Conservation (phyloP, 805 yeast genomes). For the Starmerella tilneyi region DNA sequence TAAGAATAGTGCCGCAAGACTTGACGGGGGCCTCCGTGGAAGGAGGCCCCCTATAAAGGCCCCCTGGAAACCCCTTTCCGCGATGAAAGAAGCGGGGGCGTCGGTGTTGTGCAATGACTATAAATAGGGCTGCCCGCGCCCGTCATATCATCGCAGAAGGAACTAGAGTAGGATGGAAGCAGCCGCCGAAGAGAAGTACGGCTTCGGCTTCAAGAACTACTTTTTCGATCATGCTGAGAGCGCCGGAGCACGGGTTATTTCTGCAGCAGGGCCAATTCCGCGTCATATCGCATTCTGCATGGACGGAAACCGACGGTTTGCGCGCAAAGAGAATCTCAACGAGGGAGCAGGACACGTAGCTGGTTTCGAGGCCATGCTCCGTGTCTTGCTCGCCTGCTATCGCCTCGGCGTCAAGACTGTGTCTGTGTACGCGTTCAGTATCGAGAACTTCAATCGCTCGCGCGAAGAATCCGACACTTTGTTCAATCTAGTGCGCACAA, state of each 20-base stretch:
- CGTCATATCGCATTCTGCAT: slow-evolving; percentile 84
- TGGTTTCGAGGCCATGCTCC: slow-evolving; percentile 69
- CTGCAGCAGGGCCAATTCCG: slow-evolving; percentile 49
- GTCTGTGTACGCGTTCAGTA: slow-evolving; percentile 89
- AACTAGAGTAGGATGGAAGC: not conserved
- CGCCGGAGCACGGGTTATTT: slow-evolving; percentile 8
- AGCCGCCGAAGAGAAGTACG: not conserved
- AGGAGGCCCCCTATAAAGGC: no score
- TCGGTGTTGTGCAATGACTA: not conserved
- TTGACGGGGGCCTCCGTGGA: no score
- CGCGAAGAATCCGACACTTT: slow-evolving; percentile 64
- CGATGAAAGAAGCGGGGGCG: no score
- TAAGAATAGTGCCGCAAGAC: no score
- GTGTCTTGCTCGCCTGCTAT: slow-evolving; percentile 60
- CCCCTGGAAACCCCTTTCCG: no score
- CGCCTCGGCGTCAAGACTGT: slow-evolving; percentile 71
- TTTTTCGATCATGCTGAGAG: not conserved
- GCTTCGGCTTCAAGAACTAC: slow-evolving; percentile 1
- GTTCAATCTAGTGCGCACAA: slow-evolving; percentile 26
- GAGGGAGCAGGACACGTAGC: slow-evolving; percentile 82
- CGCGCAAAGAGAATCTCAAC: slow-evolving; percentile 55
- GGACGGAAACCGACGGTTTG: slow-evolving; percentile 95
- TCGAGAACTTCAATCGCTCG: slow-evolving; percentile 86
- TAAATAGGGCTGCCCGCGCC: no score
- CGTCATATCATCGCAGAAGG: no score